A percentile compares a stretch with the other conserved stretches of the same genome.
These are phyloP conservation scores for Aquilaria agallochum DNA, from an alignment of 441 rosid species.

Conservation along the genomic window DNA sequence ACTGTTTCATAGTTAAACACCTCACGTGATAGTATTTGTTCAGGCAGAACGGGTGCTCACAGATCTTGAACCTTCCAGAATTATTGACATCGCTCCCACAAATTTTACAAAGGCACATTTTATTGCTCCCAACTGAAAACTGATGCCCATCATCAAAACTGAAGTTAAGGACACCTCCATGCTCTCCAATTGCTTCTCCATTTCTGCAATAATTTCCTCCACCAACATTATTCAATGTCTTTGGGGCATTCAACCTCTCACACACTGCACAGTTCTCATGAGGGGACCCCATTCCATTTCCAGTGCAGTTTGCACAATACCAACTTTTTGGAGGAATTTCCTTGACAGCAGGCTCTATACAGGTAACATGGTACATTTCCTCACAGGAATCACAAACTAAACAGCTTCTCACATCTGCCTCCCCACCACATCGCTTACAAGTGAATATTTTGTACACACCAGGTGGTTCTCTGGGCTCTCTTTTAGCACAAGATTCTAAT, in stretches of 20 bases:
- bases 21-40: slow-evolving; percentile 66
- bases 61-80: slow-evolving; percentile 45
- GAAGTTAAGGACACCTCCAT: slow-evolving; percentile 44
- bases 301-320: slow-evolving; percentile 70
- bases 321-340: slow-evolving; percentile 66
- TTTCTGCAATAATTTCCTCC: slow-evolving; percentile 21
- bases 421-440: slow-evolving; percentile 64
- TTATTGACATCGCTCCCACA: slow-evolving; percentile 44
- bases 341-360: slow-evolving; percentile 68
- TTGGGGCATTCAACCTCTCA: slow-evolving; percentile 53
- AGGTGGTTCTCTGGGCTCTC: slow-evolving; percentile 37
- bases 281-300: slow-evolving; percentile 57
- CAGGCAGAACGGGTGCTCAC: slow-evolving; percentile 66
- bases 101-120: slow-evolving; percentile 38
- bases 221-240: slow-evolving; percentile 21
- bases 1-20: slow-evolving; percentile 66
- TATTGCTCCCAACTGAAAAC: slow-evolving; percentile 17
- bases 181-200: slow-evolving; percentile 30
- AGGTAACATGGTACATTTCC: slow-evolving; percentile 73
- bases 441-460: slow-evolving; percentile 32
- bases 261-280: slow-evolving; percentile 79
- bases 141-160: slow-evolving; percentile 29
- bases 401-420: slow-evolving; percentile 56
- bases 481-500: slow-evolving; percentile 35
- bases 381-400: slow-evolving; percentile 91